Conservation (phyloP, 805 yeast genomes). For the Zygosaccharomyces pseudorouxii region DNA sequence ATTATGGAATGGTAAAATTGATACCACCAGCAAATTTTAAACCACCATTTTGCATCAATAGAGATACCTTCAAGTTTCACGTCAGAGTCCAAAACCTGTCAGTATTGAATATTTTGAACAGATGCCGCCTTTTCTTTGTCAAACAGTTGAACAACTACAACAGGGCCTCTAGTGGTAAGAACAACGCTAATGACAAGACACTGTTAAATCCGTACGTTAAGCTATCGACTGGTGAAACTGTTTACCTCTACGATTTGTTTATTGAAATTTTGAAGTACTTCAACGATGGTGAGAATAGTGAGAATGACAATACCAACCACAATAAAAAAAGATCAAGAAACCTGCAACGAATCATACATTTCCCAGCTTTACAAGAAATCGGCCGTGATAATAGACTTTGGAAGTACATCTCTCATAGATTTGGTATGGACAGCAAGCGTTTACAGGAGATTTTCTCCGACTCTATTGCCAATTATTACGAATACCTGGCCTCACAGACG, state of each 20-base stretch:
- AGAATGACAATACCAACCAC: too few relatives aligned
- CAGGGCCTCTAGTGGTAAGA: slow-evolving; percentile 22
- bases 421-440: slow-evolving; percentile 10
- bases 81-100: slow-evolving; percentile 64
- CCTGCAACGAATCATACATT: slow-evolving; percentile 1
- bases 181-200: slow-evolving; percentile 5
- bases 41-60: slow-evolving; percentile 52
- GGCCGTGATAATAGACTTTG: slow-evolving; percentile 26
- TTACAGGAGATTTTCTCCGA: slow-evolving; percentile 24
- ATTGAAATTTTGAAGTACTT: slow-evolving; percentile 32
- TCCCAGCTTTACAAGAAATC: slow-evolving; percentile 12
- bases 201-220: slow-evolving; percentile 13
- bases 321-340: slow-evolving; percentile 10
- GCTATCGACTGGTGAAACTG: slow-evolving; percentile 9
- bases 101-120: slow-evolving; percentile 57
- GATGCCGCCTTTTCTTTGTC: slow-evolving; percentile 58
- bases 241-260: slow-evolving; percentile 40
- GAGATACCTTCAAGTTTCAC: slow-evolving; percentile 52
- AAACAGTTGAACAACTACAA: slow-evolving; percentile 57
- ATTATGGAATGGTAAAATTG: slow-evolving; percentile 72
- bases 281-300: slow-evolving; percentile 5
- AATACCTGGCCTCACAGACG: slow-evolving; percentile 27
- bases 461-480: slow-evolving; percentile 33
- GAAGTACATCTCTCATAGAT: slow-evolving; percentile 20
- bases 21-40: slow-evolving; percentile 52